A percentile compares a stretch with the other conserved stretches of the same genome.
phyloP scores from a whole-genome alignment of 2,329 filamentous ascomycete species.

The Aspergillus niger region DNA sequence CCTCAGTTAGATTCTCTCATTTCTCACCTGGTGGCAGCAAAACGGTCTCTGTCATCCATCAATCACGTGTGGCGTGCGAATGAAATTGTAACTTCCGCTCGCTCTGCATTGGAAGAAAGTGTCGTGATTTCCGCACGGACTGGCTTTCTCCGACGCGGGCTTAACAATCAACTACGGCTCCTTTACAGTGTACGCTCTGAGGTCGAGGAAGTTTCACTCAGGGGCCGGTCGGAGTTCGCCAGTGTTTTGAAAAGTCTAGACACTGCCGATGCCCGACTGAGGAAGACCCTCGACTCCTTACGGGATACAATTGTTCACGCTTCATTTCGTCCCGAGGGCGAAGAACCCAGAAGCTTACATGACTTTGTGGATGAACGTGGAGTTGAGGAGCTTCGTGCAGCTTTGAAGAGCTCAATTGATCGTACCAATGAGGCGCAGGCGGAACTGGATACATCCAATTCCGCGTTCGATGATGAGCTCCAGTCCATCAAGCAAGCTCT shows the following conservation, averaged over 20 bases:
- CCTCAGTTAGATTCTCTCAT: constrained; percentile 73
- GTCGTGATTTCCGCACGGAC: constrained; percentile 71
- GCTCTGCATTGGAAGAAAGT: constrained; percentile 74
- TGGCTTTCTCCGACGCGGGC: constrained; percentile 65
- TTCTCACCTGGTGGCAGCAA: constrained; percentile 79
- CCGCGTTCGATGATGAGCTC: constrained; percentile 74
- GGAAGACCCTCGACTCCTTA: constrained; percentile 57
- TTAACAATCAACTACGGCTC: constrained; percentile 53
- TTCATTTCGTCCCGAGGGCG: constrained; percentile 53
- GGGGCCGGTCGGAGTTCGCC: constrained; percentile 48
- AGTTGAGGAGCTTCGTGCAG: constrained; percentile 59
- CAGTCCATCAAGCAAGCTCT: constrained; percentile 64
- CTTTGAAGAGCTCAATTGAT: constrained; percentile 63
- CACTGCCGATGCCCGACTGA: constrained; percentile 59
- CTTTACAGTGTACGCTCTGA: constrained; percentile 47
- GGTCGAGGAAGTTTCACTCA: constrained; percentile 46
- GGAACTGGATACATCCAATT: constrained; percentile 54
- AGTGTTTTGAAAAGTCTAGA: constrained; percentile 59
- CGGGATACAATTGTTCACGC: constrained; percentile 61
- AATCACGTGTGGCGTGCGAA: constrained; percentile 81
- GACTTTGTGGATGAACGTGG: constrained; percentile 68
- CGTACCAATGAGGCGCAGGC: constrained; percentile 63
- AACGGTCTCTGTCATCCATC: constrained; percentile 83
- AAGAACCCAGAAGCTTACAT: constrained; percentile 59
- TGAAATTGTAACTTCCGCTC: constrained; percentile 76